phyloP scores from a whole-genome alignment of 352 stramenopile genomes.

The Globisporangium cylindrosporum region DNA sequence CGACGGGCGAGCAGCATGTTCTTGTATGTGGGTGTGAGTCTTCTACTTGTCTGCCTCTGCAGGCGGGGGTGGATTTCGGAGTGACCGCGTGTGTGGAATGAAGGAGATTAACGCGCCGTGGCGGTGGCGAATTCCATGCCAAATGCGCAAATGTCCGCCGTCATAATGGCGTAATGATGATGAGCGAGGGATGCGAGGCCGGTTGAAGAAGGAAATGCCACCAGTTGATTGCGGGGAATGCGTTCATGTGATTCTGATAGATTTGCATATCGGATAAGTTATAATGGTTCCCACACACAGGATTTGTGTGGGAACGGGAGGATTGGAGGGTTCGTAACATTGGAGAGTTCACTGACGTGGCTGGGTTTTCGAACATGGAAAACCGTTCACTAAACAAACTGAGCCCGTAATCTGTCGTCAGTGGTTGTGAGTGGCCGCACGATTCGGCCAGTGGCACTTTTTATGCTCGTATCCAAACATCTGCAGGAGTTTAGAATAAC shows the following conservation, averaged over 20 bases:
- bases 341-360: neutral
- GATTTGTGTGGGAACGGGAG: neutral
- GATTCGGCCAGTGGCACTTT: no score
- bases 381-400: neutral
- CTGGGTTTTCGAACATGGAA: neutral
- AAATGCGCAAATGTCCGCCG: neutral
- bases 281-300: neutral
- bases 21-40: neutral
- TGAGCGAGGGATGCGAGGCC: neutral
- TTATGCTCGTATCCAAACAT: neutral
- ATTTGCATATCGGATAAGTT: neutral
- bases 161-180: neutral
- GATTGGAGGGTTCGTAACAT: neutral
- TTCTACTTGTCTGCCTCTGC: no score
- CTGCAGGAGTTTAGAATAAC: neutral
- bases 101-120: neutral
- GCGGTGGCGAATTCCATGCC: neutral
- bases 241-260: neutral
- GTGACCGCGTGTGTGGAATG: neutral
- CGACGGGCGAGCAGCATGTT: constrained; percentile 27
- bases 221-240: neutral
- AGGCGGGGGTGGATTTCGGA: no score
- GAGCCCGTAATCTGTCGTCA: neutral
- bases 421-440: neutral
- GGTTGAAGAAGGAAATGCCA: neutral